Evolutionary conservation across 2,329 filamentous ascomycete genomes (phyloP).

Genomic region (Xylaria multiplex): DNA sequence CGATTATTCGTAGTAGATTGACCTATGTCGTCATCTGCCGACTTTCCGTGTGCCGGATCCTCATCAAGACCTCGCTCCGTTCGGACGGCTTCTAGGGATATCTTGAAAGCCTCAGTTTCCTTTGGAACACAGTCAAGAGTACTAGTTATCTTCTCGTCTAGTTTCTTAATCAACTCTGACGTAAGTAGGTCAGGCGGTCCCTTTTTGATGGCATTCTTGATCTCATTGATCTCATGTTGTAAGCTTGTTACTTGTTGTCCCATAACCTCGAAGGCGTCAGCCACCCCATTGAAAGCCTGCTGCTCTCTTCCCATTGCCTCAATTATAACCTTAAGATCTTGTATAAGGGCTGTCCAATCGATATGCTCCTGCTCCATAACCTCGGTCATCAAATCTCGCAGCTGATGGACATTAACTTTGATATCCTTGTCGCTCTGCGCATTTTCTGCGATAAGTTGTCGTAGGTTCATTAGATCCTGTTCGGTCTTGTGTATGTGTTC

Average conservation of each 20-base stretch:
- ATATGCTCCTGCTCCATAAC: slow-evolving; percentile 7
- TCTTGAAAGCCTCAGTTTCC: neutral
- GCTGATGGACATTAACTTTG: slow-evolving; percentile 4
- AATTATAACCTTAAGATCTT: slow-evolving; percentile 11
- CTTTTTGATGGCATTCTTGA: slow-evolving; percentile 3
- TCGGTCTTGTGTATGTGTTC: slow-evolving; percentile 19
- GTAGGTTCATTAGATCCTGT: slow-evolving; percentile 24
- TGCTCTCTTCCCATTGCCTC: slow-evolving; percentile 12
- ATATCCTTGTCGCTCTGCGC: neutral
- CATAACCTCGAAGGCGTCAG: neutral
- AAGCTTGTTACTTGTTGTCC: slow-evolving; percentile 8
- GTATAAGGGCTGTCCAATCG: neutral
- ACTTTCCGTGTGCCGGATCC: neutral
- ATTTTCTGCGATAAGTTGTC: slow-evolving; percentile 19
- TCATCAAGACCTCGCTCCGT: neutral
- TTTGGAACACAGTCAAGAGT: neutral
- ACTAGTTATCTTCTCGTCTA: slow-evolving; percentile 13
- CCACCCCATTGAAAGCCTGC: slow-evolving; percentile 1
- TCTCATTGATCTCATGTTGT: neutral
- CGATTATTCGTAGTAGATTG: neutral
- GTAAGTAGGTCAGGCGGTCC: neutral
- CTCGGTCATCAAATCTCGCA: slow-evolving; percentile 10
- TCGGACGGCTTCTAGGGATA: neutral
- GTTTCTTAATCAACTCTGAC: slow-evolving; percentile 1
- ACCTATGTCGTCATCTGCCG: neutral